Evolutionary conservation across 495 filamentous ascomycete genomes (phyloP), one percentile per base, ranked within the genome.

Genomic region (Lasiosphaeria ovina): DNA sequence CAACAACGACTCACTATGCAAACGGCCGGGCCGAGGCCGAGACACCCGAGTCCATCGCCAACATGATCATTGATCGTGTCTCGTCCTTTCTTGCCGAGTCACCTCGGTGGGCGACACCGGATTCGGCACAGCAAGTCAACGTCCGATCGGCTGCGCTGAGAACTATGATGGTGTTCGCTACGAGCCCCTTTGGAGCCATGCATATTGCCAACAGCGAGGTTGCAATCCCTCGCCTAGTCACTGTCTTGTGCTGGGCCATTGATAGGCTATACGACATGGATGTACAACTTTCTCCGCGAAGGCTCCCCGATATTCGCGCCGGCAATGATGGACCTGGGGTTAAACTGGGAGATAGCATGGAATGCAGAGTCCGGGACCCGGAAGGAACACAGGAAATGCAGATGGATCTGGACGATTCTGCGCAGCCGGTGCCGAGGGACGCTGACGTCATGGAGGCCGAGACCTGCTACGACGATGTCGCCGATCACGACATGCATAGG

Each of bases 241-340:
- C 73, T 2, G 59, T 72, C 0, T 61, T 80, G 40, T 74, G 67
- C 34, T 75, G 69, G 57, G 73, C 72, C 24, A 71, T 81, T 51
- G 77, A 79, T 52, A 66, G 70, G 58, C 68, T 80, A 31, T 80
- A 79, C 61, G 74, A 81, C 45, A 62, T 71, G 14, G 74, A 80
- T 40, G 59, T 69, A 59, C 64, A 63, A 10, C 64, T 55, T 11
- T 47, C 35, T 3, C 16, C 16, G 17, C n/a, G 31, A 32, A 50
- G 17, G 17, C 4, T 34, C 2, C 44, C 48, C 24, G 51, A 9
- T 2, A 32, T 8, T 17, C 31, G 1, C 1, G 16, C 16, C 16
- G 34, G 33, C 31, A 7, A 38, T 2, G 33, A 11, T 4, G 40
- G 33, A 3, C 24, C 16, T 5, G 6, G 11, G 38, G 24, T 16